Evolutionary conservation across 2,329 filamentous ascomycete species (phyloP).

Genomic region (Clonostachys rhizophaga): DNA sequence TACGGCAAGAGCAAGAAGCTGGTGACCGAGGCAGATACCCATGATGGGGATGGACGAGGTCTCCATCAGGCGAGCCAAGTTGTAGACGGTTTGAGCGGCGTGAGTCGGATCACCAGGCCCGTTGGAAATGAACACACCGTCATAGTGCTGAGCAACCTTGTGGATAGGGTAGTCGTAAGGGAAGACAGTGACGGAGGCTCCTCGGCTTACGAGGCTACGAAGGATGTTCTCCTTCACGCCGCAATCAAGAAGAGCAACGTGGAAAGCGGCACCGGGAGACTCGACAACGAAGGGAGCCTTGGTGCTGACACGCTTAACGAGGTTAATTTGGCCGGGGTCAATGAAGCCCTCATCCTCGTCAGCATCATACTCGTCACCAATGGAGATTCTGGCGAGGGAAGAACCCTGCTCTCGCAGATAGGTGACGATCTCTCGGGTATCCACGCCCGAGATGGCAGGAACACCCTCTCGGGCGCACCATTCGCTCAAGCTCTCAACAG

Average conservation of each 20-base stretch:
- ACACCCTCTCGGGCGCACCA: slow-evolving; percentile 98
- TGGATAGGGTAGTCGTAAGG: slow-evolving; percentile 97
- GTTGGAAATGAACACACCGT: slow-evolving; percentile 98
- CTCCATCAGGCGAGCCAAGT: slow-evolving; percentile 86
- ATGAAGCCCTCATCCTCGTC: slow-evolving; percentile 96
- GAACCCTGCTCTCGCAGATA: slow-evolving; percentile 94
- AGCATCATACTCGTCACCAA: slow-evolving; percentile 97
- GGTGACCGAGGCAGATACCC: slow-evolving; percentile 97
- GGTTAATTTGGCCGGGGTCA: slow-evolving; percentile 93
- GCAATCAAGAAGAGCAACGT: slow-evolving; percentile 94
- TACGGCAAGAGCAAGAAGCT: slow-evolving; percentile 84
- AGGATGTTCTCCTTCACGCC: slow-evolving; percentile 99
- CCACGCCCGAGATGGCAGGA: slow-evolving; percentile 92
- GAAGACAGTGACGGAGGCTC: slow-evolving; percentile 89
- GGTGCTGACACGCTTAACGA: slow-evolving; percentile 93
- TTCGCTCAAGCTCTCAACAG: slow-evolving; percentile 84
- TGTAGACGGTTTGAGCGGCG: slow-evolving; percentile 91
- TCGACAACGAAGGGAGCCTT: slow-evolving; percentile 96
- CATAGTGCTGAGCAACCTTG: slow-evolving; percentile 96
- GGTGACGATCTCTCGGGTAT: slow-evolving; percentile 95
- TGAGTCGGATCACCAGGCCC: slow-evolving; percentile 97
- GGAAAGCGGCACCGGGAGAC: slow-evolving; percentile 75
- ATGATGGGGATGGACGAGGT: slow-evolving; percentile 88
- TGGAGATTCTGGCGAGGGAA: slow-evolving; percentile 87
- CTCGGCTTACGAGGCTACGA: slow-evolving; percentile 85